Base-by-base conservation (phyloP, 225 moss, liverwort and hornwort genomes). In the Pseudoscleropodium purum region DNA sequence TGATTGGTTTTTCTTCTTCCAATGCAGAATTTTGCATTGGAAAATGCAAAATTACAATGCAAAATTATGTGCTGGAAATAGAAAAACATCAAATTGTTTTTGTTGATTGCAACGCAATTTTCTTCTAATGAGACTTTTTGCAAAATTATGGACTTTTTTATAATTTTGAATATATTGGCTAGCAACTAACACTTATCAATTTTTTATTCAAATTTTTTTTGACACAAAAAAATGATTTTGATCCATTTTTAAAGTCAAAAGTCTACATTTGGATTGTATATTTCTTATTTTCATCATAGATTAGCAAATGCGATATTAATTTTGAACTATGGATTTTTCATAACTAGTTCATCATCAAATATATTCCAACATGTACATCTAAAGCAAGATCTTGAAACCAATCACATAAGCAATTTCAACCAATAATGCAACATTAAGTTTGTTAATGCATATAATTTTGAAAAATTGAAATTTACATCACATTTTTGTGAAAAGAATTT, bases 321-420 rank as follows among this genome's bases (percentile, higher is more conserved):
- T 34, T 2, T 51, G 0, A 7, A 31, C 7, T 14, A 1, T 23
- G 5, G 1, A 26, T 8, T 27, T 41, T 5, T n/a, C n/a, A 72
- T 26, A 72, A 15, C 8, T 26, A 26, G 1, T 41, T 41, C 15
- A 72, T 8, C 8, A 15, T 72, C 15, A 72, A 15, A 41, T 73
- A 43, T 27, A 66, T 66, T 66, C 6, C 2, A 45, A 45, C 7
- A 39, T 69, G 13, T 69, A n/a, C 4, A 23, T n/a, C 23, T 13
- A 69, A n/a, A 37, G 24, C 23, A 69, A 69, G 68, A 69, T 23
- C 23, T n/a, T n/a, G 23, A 69, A 69, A n/a, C 69, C 69, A 69
- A n/a, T 23, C 2, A 24, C 69, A n/a, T 69, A 1, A 23, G 7
- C 13, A 69, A 39, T 24, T 39, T 69, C 24, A 69, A 69, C 24